Evolutionary conservation across 495 filamentous ascomycete genomes (phyloP), one percentile per base, ranked within the genome.

Genomic region (Tetracladium setigerum): DNA sequence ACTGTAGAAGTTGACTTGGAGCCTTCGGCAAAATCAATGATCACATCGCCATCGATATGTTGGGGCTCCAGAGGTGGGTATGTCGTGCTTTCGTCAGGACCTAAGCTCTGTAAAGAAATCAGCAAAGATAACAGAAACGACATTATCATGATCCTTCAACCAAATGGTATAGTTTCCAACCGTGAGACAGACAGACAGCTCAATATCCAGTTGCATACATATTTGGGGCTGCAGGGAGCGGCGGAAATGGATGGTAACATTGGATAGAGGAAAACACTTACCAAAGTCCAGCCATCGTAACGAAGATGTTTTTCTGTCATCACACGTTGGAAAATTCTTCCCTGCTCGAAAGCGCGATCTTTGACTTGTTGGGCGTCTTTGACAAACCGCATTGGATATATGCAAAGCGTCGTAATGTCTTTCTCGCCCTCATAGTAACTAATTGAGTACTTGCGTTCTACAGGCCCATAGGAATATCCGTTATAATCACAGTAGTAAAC

Each of bases 1-100:
- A 35, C 36, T 44, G 57, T 49, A 46, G 61, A 61, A 1, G 2
- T 32, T 0, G 61, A 60, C 1, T 57, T 57, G 63, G 64, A 67
- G 0, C 69, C 74, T 35, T 70, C 63, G 8, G 56, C 58, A 41
- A 72, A 67, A 41, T 78, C 74, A 12, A 76, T 63, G 10, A 78
- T 70, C 38, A 76, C 66, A 30, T 74, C 63, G 50, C 73, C 68
- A 11, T 76, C 67, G 5, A 77, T 53, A 30, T 63, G 59, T 39
- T 66, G 56, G 6, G 61, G 51, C 18, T 64, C 22, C 3, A 7
- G 3, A 27, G 7, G 22, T 3, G 58, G 24, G 55, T 55, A 7
- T 27, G 22, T 27, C 3, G 3, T 7, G 22, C 3, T 27, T 59
- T 49, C 15, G 55, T 50, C 1, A 62, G 46, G 5, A 46, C 15